Evolutionary conservation across 208 protist species (phyloP).

Genomic region (Trypanosoma platydactyli): DNA sequence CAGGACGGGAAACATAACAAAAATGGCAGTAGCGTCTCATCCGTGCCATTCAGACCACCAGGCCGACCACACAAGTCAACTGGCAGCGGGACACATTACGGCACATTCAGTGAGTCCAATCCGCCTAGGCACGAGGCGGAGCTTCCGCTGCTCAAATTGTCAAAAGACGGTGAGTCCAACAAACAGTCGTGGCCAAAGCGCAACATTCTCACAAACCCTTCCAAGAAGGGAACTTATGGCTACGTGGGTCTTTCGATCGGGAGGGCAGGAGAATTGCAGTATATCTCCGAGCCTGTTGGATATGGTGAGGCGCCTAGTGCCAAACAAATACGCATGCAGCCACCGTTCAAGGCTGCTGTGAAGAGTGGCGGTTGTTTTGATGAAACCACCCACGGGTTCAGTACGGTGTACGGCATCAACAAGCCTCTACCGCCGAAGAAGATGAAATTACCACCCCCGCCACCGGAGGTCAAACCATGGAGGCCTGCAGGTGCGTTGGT

Average conservation of each 20-base stretch:
- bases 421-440: conserved; percentile 79
- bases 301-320: conserved; percentile 25
- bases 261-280: conserved; percentile 74
- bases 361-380: conserved; percentile 74
- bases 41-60: conserved; percentile 57
- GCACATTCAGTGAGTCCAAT: conserved; percentile 78
- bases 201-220: conserved; percentile 79
- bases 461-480: conserved; percentile 54
- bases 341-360: conserved; percentile 68
- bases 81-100: conserved; percentile 89
- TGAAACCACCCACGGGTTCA: conserved; percentile 71
- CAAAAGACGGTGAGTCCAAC: conserved; percentile 27
- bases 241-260: conserved; percentile 82
- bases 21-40: conserved; percentile 8
- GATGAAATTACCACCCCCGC: conserved; percentile 19
- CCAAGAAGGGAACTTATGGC: conserved; percentile 91
- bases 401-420: conserved; percentile 71
- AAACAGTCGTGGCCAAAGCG: conserved; percentile 32
- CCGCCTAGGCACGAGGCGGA: conserved; percentile 83
- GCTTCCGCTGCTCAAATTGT: conserved; percentile 58
- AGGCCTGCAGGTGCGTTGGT: conserved; percentile 67
- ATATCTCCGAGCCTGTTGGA: conserved; percentile 73
- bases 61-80: conserved; percentile 68
- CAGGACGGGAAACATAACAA: conserved; percentile 5
- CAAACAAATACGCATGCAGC: conserved; percentile 31